Evolutionary conservation across 257 asterid genomes (phyloP).

Genomic region (Cynanchum wilfordii): DNA sequence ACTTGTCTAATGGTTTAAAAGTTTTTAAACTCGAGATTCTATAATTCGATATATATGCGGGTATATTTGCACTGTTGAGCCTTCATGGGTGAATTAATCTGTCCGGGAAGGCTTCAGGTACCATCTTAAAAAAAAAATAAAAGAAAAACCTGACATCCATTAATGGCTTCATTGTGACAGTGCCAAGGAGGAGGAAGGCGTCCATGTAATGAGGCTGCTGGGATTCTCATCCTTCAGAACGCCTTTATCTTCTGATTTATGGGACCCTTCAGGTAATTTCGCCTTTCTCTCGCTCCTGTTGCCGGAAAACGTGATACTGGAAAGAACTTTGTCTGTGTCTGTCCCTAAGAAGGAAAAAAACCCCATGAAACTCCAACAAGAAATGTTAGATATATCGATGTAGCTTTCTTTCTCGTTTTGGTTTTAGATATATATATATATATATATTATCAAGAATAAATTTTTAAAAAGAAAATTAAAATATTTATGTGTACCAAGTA

Average conservation of each 20-base stretch:
- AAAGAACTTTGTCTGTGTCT: constrained; percentile 20
- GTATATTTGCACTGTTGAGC: no score
- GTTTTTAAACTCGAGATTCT: no score
- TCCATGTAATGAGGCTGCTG: background rate
- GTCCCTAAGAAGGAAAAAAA: constrained; percentile 1
- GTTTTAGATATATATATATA: no score
- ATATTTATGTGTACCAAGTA: no score
- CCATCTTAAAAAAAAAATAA: no score
- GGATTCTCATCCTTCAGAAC: background rate
- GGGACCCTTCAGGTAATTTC: constrained; percentile 23
- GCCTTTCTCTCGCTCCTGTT: constrained; percentile 26
- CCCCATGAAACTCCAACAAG: background rate
- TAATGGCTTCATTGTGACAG: background rate
- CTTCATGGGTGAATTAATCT: no score
- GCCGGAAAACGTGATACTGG: constrained; percentile 30
- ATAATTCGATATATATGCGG: no score
- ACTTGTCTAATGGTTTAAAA: no score
- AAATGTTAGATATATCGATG: constrained; percentile 6
- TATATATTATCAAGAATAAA: no score
- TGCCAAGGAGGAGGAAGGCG: constrained; percentile 7
- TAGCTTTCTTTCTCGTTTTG: background rate
- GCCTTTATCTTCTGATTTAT: constrained; percentile 27
- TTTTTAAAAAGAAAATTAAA: no score
- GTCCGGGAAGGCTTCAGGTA: no score
- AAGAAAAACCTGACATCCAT: background rate